Percentiles rank a stretch among this genome's conserved stretches.
These are phyloP conservation scores for Phytophthora hybrid DNA, from an alignment of 352 stramenopile species.

Conservation along the genomic window DNA sequence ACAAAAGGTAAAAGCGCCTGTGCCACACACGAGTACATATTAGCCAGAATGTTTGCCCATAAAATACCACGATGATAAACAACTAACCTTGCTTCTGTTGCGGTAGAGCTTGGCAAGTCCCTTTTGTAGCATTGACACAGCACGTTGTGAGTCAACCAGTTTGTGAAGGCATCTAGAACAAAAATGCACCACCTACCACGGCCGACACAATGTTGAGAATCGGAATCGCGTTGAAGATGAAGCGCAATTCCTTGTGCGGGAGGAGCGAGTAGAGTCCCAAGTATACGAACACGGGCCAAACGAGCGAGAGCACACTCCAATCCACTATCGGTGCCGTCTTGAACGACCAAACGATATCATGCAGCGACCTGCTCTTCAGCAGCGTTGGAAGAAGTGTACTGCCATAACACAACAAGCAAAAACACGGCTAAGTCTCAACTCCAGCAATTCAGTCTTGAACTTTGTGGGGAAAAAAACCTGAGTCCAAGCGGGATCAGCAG, in stretches of 20 bases:
- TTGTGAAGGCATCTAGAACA: background rate
- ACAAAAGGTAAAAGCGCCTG: slow-evolving; percentile 67
- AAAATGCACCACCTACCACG: slow-evolving; percentile 59
- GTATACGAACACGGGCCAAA: slow-evolving; percentile 87
- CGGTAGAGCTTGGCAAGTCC: slow-evolving; percentile 78
- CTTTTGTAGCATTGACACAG: slow-evolving; percentile 35
- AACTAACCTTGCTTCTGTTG: slow-evolving; percentile 59
- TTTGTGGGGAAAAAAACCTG: slow-evolving; percentile 46
- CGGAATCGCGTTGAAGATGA: slow-evolving; percentile 97
- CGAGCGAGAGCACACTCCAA: slow-evolving; percentile 56
- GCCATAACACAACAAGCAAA: background rate
- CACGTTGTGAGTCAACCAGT: background rate
- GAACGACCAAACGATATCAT: slow-evolving; percentile 47
- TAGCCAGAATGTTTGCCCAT: background rate
- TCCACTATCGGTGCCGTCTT: slow-evolving; percentile 58
- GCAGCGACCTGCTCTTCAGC: slow-evolving; percentile 51
- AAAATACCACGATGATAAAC: background rate
- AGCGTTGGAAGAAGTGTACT: slow-evolving; percentile 60
- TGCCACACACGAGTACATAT: background rate
- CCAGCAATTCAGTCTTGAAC: background rate
- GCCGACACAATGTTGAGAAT: slow-evolving; percentile 95
- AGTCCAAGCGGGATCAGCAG: slow-evolving; percentile 87
- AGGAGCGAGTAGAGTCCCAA: slow-evolving; percentile 96
- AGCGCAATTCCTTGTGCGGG: slow-evolving; percentile 98
- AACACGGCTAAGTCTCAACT: background rate